Conservation (phyloP, 176 grass and related monocot genomes). For the Oryza australiensis region DNA sequence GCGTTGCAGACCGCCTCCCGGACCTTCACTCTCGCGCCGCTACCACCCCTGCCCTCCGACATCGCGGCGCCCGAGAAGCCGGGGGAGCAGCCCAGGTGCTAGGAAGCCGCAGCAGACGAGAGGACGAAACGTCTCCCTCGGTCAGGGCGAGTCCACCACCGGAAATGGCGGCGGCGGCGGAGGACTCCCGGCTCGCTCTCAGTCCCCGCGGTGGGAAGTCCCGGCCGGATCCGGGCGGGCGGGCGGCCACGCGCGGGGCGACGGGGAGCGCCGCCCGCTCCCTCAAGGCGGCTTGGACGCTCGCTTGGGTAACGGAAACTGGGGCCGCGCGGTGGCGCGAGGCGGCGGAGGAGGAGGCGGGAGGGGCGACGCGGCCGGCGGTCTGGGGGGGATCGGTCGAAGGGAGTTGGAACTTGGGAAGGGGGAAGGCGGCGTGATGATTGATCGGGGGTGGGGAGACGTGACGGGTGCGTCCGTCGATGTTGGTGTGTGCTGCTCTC, state of each 20-base stretch:
- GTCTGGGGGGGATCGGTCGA: background rate
- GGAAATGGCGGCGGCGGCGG: constrained; percentile 4
- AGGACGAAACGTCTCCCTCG: background rate
- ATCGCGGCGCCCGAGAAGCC: constrained; percentile 1
- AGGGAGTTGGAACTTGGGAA: background rate
- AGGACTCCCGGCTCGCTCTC: background rate
- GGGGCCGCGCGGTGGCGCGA: background rate
- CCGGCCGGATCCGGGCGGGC: background rate
- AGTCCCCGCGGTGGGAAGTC: background rate
- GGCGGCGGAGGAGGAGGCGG: background rate
- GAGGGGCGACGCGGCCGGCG: background rate
- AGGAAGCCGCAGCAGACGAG: background rate
- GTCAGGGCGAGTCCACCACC: background rate
- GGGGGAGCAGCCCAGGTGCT: background rate
- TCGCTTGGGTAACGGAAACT: background rate
- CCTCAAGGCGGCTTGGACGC: background rate
- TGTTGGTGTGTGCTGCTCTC: no score
- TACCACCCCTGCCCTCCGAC: constrained; percentile 23
- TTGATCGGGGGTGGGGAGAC: background rate
- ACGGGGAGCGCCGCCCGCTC: background rate
- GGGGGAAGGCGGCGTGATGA: background rate
- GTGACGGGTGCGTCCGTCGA: background rate
- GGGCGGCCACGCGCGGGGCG: background rate
- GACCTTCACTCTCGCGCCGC: constrained; percentile 28
- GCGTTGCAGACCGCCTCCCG: constrained; percentile 55